These are phyloP conservation scores for Amanita muscaria DNA, from an alignment of 768 basidiomycete genomes.

Conservation along the genomic window DNA sequence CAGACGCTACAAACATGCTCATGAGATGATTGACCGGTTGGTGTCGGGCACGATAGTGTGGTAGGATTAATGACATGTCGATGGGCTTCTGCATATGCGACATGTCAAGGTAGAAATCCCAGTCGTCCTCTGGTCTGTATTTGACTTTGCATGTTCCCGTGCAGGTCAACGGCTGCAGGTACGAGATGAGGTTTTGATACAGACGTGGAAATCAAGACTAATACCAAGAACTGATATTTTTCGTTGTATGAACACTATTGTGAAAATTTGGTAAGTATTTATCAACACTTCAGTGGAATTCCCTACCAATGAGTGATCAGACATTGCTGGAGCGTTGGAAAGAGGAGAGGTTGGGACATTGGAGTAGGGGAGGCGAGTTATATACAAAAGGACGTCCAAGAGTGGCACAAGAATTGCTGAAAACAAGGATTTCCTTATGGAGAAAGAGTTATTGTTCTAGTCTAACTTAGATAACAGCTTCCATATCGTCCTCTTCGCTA, in stretches of 20 bases:
- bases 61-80: constrained; percentile 61
- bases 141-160: constrained; percentile 55
- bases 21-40: constrained; percentile 68
- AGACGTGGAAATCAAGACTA: too few relatives aligned
- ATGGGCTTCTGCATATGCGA: constrained; percentile 34
- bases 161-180: background rate
- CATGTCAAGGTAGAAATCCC: constrained; percentile 58
- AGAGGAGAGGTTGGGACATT: background rate
- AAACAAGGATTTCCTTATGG: constrained; percentile 23
- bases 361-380: constrained; percentile 11
- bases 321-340: background rate
- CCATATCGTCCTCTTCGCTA: constrained; percentile 36
- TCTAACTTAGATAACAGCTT: constrained; percentile 36
- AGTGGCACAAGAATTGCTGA: constrained; percentile 17
- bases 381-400: constrained; percentile 18
- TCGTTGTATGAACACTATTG: background rate
- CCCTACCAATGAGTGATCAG: constrained; percentile 2
- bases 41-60: constrained; percentile 69
- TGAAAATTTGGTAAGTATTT: background rate
- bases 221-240: constrained; percentile 8
- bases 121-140: constrained; percentile 49
- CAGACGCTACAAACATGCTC: constrained; percentile 54
- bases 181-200: too few relatives aligned
- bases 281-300: background rate
- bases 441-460: constrained; percentile 5